phyloP scores from a whole-genome alignment of 2,329 filamentous ascomycete genomes.

The Fusarium protoensiforme region DNA sequence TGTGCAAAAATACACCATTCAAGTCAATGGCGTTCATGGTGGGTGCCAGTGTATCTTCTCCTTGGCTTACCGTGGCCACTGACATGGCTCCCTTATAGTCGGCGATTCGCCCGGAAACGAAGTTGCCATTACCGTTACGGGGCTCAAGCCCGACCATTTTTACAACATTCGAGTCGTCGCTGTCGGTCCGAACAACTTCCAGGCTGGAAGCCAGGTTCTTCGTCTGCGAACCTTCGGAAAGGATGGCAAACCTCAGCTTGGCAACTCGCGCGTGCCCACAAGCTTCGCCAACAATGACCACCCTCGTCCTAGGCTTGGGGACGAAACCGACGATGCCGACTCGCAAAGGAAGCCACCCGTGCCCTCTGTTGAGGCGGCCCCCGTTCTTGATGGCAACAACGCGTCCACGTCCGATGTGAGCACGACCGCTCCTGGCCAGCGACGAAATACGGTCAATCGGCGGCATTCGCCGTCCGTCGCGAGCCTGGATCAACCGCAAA shows the following conservation, averaged over 20 bases:
- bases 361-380: slow-evolving; percentile 70
- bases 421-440: slow-evolving; percentile 57
- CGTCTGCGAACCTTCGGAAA: slow-evolving; percentile 81
- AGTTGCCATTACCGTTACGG: slow-evolving; percentile 84
- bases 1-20: slow-evolving; percentile 88
- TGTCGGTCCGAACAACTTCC: slow-evolving; percentile 91
- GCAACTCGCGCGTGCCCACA: slow-evolving; percentile 65
- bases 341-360: slow-evolving; percentile 60
- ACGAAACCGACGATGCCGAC: slow-evolving; percentile 59
- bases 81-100: slow-evolving; percentile 60
- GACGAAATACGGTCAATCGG: slow-evolving; percentile 72
- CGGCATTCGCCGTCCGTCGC: slow-evolving; percentile 79
- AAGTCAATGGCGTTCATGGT: slow-evolving; percentile 94
- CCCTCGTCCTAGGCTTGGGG: slow-evolving; percentile 50
- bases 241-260: slow-evolving; percentile 71
- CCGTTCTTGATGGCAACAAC: slow-evolving; percentile 69
- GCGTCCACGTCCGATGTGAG: slow-evolving; percentile 71
- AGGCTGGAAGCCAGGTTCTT: slow-evolving; percentile 86
- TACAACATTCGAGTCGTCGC: slow-evolving; percentile 96
- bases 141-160: slow-evolving; percentile 85
- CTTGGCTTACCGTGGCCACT: slow-evolving; percentile 5
- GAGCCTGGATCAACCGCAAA: slow-evolving; percentile 61
- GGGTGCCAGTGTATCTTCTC: slow-evolving; percentile 46
- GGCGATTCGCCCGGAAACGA: slow-evolving; percentile 75
- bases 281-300: slow-evolving; percentile 66